Evolutionary conservation across 257 asterid genomes (phyloP), one percentile per base, ranked within the genome.

Genomic region (Verbascum thapsus): DNA sequence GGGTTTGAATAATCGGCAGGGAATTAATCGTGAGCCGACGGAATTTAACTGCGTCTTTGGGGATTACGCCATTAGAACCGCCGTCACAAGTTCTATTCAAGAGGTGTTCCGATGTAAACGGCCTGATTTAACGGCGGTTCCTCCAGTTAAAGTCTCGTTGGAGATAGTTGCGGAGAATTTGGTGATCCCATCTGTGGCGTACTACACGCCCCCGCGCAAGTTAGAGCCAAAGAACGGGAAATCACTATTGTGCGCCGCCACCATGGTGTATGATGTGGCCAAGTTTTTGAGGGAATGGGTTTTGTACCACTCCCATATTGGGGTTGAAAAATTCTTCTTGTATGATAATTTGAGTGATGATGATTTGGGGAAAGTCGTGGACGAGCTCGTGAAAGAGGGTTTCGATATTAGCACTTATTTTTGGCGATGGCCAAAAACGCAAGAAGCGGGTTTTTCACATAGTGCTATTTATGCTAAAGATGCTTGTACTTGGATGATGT

Each of bases 381-480:
- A 47, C 5, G 77, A 74, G 58, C 80, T 92, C 3, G 74, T 66
- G 0, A 0, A 37, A n/a, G 67, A 72, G 37, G 98, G 96, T 0
- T 84, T 50, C 52, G 91, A 88, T 44, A 63, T 91, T 8, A 62
- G 22, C 42, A 80, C 79, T 0, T 72, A 83, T 49, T 20, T 64
- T 10, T 91, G 98, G 98, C 52, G 72, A 0, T 91, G 98, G 98
- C 95, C 94, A 7, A 91, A 91, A 63, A 79, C 98, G 0, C 98
- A 88, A 52, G 98, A 91, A 39, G 84, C 88, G 1, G 96, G 96
- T 0, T 91, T 86, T 50, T 91, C 98, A 0, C 96, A 91, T 58
- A 66, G 84, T 16, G 83, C 75, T 0, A 12, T 91, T 30, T 86
- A 82, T 70, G 81, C 90, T 8, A 72, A 19, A 15, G 64, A 70